Percentiles rank a stretch among this genome's conserved stretches.
Conservation (phyloP, 164 flowering plant genomes). For the Magnolia kwangsiensis region DNA sequence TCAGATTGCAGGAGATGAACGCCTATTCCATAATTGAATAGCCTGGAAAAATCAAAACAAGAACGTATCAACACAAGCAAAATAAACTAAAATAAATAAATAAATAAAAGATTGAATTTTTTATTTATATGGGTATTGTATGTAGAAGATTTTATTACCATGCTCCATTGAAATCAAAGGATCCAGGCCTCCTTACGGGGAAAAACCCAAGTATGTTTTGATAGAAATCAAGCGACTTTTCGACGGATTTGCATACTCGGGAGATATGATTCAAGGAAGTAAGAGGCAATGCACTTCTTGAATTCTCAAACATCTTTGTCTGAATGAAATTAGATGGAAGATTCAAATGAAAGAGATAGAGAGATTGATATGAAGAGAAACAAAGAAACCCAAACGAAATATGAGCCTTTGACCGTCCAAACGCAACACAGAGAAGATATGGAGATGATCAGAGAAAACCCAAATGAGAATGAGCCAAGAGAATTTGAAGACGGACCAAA, state of each 20-base stretch:
- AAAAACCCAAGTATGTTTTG: conserved; percentile 62
- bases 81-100: background rate
- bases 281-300: conserved; percentile 16
- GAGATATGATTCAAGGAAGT: conserved; percentile 78
- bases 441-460: background rate
- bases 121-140: background rate
- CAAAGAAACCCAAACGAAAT: background rate
- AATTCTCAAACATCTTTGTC: conserved; percentile 5
- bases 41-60: conserved; percentile 31
- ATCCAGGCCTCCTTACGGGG: conserved; percentile 70
- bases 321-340: background rate
- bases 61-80: background rate
- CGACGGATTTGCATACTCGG: conserved; percentile 53
- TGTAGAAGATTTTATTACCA: conserved; percentile 22
- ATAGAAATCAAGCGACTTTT: conserved; percentile 57
- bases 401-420: background rate
- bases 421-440: too few species aligned
- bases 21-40: conserved; percentile 68
- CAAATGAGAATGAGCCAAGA: background rate
- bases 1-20: conserved; percentile 71
- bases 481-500: background rate
- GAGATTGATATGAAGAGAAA: background rate
- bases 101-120: background rate
- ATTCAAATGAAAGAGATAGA: too few species aligned
- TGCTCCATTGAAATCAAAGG: conserved; percentile 77